Conservation (phyloP, 768 basidiomycete genomes). For the Lactarius deliciosus region DNA sequence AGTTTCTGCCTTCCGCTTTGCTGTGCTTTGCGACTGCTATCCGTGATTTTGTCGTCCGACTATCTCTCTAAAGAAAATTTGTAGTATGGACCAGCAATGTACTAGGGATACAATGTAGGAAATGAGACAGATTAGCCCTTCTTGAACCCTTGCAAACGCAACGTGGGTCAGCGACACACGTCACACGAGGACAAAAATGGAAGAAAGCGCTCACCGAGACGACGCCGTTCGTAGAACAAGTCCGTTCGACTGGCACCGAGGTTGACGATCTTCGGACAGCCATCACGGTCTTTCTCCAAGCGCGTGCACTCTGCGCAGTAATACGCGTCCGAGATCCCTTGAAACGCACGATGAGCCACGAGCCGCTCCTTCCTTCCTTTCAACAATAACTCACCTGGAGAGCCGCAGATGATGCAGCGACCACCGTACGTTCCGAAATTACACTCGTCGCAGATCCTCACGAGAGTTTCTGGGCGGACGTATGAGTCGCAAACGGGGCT, state of each 20-base stretch:
- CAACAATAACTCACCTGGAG: constrained; percentile 61
- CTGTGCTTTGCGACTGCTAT: background rate
- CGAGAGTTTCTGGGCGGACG: constrained; percentile 96
- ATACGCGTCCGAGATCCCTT: constrained; percentile 99
- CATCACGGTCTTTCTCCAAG: constrained; percentile 95
- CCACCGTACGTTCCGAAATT: constrained; percentile 99
- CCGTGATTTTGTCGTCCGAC: background rate
- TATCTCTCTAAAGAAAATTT: background rate
- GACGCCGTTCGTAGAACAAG: constrained; percentile 86
- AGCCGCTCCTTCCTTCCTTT: no score
- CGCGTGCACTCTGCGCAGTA: constrained; percentile 98
- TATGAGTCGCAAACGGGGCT: constrained; percentile 96
- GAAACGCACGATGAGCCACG: no score
- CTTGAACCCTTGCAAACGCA: constrained; percentile 58
- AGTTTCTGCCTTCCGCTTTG: background rate
- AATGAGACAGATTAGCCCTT: constrained; percentile 43
- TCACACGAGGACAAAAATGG: background rate
- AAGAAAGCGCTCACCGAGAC: constrained; percentile 58
- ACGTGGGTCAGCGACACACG: background rate
- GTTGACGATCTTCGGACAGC: constrained; percentile 98
- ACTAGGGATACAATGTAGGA: background rate
- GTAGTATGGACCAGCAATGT: constrained; percentile 8
- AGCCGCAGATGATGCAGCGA: constrained; percentile 95
- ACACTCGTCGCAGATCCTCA: constrained; percentile 98
- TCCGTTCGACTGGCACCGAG: constrained; percentile 93